phyloP scores from a whole-genome alignment of 1,284 basidiomycete genomes.

The Bondarzewia mesenterica region DNA sequence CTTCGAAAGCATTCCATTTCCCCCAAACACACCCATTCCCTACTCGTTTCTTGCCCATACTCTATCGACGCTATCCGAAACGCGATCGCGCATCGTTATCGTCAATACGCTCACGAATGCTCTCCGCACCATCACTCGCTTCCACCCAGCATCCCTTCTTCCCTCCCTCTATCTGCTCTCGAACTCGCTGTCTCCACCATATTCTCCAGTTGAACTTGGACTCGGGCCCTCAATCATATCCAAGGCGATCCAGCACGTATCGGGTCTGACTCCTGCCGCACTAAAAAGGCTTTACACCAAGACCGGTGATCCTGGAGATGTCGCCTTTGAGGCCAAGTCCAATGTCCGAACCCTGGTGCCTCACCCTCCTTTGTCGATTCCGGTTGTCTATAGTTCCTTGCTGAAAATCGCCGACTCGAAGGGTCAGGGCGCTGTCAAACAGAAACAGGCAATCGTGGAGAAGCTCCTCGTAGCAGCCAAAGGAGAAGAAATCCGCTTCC shows the following conservation, averaged over 20 bases:
- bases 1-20: constrained; percentile 29
- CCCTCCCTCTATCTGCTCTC: constrained; percentile 86
- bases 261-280: constrained; percentile 63
- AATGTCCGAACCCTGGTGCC: constrained; percentile 71
- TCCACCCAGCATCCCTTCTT: constrained; percentile 66
- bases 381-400: constrained; percentile 58
- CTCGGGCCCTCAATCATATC: constrained; percentile 73
- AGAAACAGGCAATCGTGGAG: constrained; percentile 76
- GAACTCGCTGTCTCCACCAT: constrained; percentile 79
- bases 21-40: constrained; percentile 41
- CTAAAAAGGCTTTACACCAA: constrained; percentile 59
- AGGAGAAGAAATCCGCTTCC: constrained; percentile 83
- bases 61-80: constrained; percentile 65
- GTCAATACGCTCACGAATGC: constrained; percentile 76
- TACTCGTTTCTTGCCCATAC: constrained; percentile 80
- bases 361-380: constrained; percentile 61
- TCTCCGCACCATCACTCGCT: constrained; percentile 60
- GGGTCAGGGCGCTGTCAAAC: constrained; percentile 67
- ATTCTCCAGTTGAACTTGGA: constrained; percentile 68
- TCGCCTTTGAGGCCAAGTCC: constrained; percentile 78
- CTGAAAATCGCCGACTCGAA: constrained; percentile 59
- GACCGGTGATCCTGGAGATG: constrained; percentile 70
- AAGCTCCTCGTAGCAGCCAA: constrained; percentile 76
- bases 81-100: constrained; percentile 79
- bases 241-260: constrained; percentile 77